Evolutionary conservation across 768 basidiomycete genomes (phyloP).

Genomic region (Termitomyces sp.): DNA sequence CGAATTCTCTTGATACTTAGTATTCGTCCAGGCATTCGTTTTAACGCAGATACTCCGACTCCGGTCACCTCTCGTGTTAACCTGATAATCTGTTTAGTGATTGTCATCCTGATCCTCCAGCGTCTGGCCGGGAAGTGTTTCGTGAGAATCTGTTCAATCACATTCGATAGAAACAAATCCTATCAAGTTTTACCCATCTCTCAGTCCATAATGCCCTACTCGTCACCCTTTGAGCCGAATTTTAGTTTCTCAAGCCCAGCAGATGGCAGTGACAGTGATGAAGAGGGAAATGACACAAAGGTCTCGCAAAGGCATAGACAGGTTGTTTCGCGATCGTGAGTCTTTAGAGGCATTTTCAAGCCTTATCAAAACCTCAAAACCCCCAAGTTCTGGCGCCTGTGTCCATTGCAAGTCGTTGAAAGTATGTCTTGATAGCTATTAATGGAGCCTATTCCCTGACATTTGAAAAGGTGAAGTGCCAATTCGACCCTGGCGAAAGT

Average conservation of each 20-base stretch:
- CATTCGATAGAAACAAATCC: background rate
- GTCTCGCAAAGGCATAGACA: conserved; percentile 5
- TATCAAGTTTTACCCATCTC: background rate
- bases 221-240: background rate
- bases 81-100: background rate
- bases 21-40: background rate
- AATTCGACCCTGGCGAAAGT: conserved; percentile 38
- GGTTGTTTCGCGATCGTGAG: conserved; percentile 16
- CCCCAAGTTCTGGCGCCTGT: conserved; percentile 42
- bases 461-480: conserved; percentile 42
- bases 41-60: background rate
- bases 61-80: background rate
- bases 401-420: conserved; percentile 56
- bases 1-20: background rate
- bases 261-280: conserved; percentile 15
- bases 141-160: background rate
- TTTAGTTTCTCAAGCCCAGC: conserved; percentile 14
- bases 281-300: conserved; percentile 9
- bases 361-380: background rate
- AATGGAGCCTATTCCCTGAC: background rate
- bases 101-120: background rate
- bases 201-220: conserved; percentile 1
- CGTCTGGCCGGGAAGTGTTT: background rate
- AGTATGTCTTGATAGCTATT: conserved; percentile 20
- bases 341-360: background rate